Conservation (phyloP, 78 protist species). For the Chrysochromulina tobinii region DNA sequence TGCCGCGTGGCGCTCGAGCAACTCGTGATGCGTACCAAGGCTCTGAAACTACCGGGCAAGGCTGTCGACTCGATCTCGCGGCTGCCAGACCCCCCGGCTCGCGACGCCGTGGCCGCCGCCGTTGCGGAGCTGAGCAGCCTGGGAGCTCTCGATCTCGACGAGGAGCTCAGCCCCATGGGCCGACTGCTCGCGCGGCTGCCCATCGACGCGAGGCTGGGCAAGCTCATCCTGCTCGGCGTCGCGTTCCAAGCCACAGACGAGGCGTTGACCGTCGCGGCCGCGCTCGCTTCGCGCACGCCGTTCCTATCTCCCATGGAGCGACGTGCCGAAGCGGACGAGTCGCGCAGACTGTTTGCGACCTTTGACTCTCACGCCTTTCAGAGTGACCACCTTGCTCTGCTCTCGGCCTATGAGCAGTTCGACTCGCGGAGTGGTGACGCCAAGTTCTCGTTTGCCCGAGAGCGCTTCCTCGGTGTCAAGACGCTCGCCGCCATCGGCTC, state of each 20-base stretch:
- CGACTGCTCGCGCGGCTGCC: conserved; percentile 79
- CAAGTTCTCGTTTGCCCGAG: too few relatives aligned
- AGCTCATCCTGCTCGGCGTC: conserved; percentile 67
- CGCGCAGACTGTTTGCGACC: too few relatives aligned
- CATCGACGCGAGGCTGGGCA: conserved; percentile 78
- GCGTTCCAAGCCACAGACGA: conserved; percentile 68
- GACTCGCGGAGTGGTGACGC: too few relatives aligned
- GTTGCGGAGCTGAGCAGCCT: neutral
- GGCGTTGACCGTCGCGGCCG: conserved; percentile 80
- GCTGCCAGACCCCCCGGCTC: neutral
- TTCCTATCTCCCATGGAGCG: too few relatives aligned
- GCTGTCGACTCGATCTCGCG: neutral
- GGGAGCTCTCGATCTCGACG: too few relatives aligned
- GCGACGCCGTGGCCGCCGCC: neutral
- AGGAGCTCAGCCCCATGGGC: conserved; percentile 70
- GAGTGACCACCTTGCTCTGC: too few relatives aligned
- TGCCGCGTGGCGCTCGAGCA: conserved; percentile 81
- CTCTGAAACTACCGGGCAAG: conserved; percentile 5
- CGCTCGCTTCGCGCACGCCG: neutral
- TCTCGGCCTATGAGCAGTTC: too few relatives aligned
- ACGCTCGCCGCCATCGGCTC: too few relatives aligned
- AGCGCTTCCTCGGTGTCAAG: too few relatives aligned
- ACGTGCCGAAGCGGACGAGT: too few relatives aligned
- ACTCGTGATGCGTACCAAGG: conserved; percentile 74
- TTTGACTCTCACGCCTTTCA: too few relatives aligned